A percentile compares a stretch with the other conserved stretches of the same genome.
Conservation (phyloP, 139 green algal species). For the Chlamydomonas eustigma region DNA sequence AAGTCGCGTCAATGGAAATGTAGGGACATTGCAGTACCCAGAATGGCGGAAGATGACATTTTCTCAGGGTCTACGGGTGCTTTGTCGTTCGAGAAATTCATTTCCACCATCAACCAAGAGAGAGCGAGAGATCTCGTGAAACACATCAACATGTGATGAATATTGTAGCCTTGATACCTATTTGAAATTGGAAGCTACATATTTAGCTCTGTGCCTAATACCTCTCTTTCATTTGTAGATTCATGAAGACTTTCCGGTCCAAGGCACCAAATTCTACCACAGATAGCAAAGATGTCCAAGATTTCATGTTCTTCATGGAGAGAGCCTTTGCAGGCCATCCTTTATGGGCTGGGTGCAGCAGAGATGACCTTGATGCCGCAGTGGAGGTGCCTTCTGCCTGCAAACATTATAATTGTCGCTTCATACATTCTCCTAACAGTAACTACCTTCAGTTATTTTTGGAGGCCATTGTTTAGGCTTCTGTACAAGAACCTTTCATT, state of each 20-base stretch:
- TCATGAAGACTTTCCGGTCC: constrained; percentile 51
- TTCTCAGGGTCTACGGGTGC: background rate
- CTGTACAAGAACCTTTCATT: too few relatives aligned
- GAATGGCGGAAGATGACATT: constrained; percentile 2
- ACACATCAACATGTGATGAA: constrained; percentile 76
- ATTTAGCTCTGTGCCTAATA: too few relatives aligned
- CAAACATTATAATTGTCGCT: too few relatives aligned
- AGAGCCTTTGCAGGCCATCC: constrained; percentile 70
- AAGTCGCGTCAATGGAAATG: too few relatives aligned
- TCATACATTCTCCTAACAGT: too few relatives aligned
- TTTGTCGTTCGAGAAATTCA: constrained; percentile 40
- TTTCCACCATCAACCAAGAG: constrained; percentile 52
- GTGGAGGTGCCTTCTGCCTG: too few relatives aligned
- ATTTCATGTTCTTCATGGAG: constrained; percentile 80
- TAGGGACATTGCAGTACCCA: too few relatives aligned
- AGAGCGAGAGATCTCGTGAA: constrained; percentile 75
- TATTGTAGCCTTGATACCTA: background rate
- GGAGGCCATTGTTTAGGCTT: too few relatives aligned
- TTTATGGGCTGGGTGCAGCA: constrained; percentile 64
- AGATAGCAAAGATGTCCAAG: constrained; percentile 46
- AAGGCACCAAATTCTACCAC: constrained; percentile 20
- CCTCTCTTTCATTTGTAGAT: constrained; percentile 23
- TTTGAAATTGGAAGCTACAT: background rate
- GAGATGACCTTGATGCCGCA: constrained; percentile 65
- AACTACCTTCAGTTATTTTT: too few relatives aligned